These are phyloP conservation scores for Entelexis paramagnoliae DNA, from an alignment of 1,139 yeast species.

Conservation along the genomic window DNA sequence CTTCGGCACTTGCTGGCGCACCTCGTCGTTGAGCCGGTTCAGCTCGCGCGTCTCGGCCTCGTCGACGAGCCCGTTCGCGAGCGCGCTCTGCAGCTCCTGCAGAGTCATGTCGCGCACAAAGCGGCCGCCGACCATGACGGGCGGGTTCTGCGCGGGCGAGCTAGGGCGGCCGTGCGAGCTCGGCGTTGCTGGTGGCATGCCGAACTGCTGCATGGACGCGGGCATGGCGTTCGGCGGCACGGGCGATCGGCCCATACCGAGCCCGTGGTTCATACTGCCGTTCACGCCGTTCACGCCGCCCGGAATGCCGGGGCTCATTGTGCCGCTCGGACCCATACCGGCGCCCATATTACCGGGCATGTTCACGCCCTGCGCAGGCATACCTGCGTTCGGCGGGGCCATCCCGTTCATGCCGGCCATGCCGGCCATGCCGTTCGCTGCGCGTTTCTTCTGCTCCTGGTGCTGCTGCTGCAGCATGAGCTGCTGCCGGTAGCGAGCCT, in stretches of 20 bases:
- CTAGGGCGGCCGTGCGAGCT: background rate
- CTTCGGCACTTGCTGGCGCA: conserved; percentile 44
- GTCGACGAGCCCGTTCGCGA: conserved; percentile 7
- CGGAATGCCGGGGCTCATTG: background rate
- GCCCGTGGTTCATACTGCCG: background rate
- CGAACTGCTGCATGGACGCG: background rate
- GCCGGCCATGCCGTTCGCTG: background rate
- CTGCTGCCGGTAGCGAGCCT: conserved; percentile 25
- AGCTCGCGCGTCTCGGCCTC: conserved; percentile 35
- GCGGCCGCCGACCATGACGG: conserved; percentile 5
- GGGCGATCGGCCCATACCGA: background rate
- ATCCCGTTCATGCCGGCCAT: conserved; percentile 2
- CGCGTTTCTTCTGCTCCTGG: conserved; percentile 17
- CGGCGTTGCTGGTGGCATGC: background rate
- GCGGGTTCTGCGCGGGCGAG: background rate
- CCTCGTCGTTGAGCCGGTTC: conserved; percentile 57
- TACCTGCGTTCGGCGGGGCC: background rate
- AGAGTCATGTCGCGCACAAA: conserved; percentile 16
- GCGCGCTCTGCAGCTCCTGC: conserved; percentile 13
- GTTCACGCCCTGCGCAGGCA: background rate
- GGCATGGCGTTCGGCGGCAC: background rate
- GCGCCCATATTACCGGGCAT: background rate
- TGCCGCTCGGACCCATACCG: background rate
- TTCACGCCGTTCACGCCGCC: background rate
- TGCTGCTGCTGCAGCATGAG: conserved; percentile 20